Base-by-base conservation (phyloP, 495 filamentous ascomycete species). In the Aspergillus biplanus region DNA sequence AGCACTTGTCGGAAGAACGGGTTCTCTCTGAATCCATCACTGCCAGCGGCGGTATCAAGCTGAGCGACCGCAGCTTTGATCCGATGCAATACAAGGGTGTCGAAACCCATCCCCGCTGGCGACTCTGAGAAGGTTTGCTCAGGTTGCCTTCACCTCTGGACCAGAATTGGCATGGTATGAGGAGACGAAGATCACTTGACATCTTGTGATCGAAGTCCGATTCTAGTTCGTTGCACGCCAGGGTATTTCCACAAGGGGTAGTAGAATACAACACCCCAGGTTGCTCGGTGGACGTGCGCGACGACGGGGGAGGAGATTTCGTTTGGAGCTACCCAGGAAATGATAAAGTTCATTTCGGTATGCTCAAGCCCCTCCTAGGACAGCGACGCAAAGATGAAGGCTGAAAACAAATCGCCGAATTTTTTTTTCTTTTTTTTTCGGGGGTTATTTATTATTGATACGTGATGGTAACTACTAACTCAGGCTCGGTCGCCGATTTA, bases 101-200 rank as follows among this genome's bases (percentile, higher is more conserved):
- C 2, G 21, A 27, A 27, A 27, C 21, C 2, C 2, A 27, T 27
- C 21, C 21, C 21, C 21, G 2, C 21, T 27, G 21, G 21, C 21
- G 21, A 27, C 21, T 27, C 21, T 27, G 21, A 27, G 2, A 27
- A 27, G 21, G 21, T 27, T 27, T 27, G 21, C 21, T 27, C 21
- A 27, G 21, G 21, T 27, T 27, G 21, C 21, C 21, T 27, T 27
- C 21, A 27, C 21, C 21, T 27, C 21, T 27, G 21, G 21, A 1
- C 27, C 11, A 11, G 7, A 50, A 18, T 31, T 50, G 11, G 27
- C 11, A 11, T 18, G 21, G 47, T 7, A 31, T 18, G 9, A 13
- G 21, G 47, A 50, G 16, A 18, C 27, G 47, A 7, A 50, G 47
- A 50, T 50, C 47, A 50, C 47, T 50, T 50, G 47, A 50, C 7